Conservation (phyloP, 1,284 basidiomycete genomes). For the Cutaneotrichosporon mucoides region DNA sequence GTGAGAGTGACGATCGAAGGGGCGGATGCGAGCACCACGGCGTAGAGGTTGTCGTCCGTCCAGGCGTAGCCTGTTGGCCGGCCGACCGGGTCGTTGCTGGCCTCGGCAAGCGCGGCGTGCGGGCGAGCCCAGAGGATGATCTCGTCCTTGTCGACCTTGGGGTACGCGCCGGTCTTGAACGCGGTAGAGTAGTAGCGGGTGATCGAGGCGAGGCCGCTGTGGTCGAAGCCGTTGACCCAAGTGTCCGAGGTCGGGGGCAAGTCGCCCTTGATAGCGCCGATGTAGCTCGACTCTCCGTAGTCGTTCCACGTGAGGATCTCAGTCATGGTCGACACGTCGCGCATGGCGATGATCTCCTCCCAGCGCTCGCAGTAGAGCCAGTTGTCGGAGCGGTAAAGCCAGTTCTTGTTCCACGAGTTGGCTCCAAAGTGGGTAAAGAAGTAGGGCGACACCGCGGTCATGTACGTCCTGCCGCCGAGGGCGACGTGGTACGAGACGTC, state of each 20-base stretch:
- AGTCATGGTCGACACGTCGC: conserved; percentile 33
- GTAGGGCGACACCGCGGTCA: conserved; percentile 44
- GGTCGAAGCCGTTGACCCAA: conserved; percentile 65
- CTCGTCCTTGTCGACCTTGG: conserved; percentile 61
- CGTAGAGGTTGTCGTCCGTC: conserved; percentile 57
- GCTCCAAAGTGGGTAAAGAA: conserved; percentile 49
- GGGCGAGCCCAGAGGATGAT: conserved; percentile 70
- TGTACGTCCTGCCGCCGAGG: conserved; percentile 42
- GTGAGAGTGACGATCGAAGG: conserved; percentile 57
- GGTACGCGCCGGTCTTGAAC: conserved; percentile 70
- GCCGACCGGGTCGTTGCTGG: conserved; percentile 34
- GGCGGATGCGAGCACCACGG: conserved; percentile 60
- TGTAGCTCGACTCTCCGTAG: conserved; percentile 49
- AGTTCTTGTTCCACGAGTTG: conserved; percentile 46
- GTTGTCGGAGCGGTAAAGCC: conserved; percentile 46
- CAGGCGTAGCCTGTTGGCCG: conserved; percentile 38
- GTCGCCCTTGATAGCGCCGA: conserved; percentile 46
- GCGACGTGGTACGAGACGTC: conserved; percentile 32
- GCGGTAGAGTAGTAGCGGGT: conserved; percentile 63
- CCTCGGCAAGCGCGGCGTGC: conserved; percentile 58
- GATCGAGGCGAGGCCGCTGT: conserved; percentile 47
- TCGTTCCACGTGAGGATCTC: conserved; percentile 43
- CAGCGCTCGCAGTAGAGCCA: conserved; percentile 45
- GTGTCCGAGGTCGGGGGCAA: conserved; percentile 45
- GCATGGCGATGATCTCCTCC: conserved; percentile 42